These are phyloP conservation scores for Boletus rubescentipes DNA, from an alignment of 768 basidiomycete species.

Conservation along the genomic window DNA sequence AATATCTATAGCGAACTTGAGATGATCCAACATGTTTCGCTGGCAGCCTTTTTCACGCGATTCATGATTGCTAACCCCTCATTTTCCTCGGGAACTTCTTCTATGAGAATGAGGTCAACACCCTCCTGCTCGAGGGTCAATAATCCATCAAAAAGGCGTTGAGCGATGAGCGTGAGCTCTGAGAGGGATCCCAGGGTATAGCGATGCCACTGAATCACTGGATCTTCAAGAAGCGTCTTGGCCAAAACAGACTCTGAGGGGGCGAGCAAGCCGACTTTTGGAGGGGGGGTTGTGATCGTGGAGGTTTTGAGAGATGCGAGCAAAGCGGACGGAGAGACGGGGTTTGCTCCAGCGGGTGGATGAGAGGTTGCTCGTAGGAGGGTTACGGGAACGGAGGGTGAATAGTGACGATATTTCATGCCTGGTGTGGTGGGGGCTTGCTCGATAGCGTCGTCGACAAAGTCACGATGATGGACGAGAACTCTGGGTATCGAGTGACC, in stretches of 20 bases:
- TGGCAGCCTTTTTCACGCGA: conserved; percentile 85
- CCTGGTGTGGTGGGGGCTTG: conserved; percentile 90
- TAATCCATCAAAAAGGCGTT: conserved; percentile 83
- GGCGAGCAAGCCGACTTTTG: conserved; percentile 67
- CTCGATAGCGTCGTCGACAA: conserved; percentile 65
- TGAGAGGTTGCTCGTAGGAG: conserved; percentile 58
- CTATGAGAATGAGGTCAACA: conserved; percentile 81
- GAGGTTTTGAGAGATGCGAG: conserved; percentile 43
- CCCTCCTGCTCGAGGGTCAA: conserved; percentile 73
- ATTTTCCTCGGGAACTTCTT: conserved; percentile 74
- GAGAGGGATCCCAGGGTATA: conserved; percentile 50
- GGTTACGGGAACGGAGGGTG: conserved; percentile 83
- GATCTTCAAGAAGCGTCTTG: conserved; percentile 24
- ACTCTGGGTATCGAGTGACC: conserved; percentile 50
- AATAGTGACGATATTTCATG: conserved; percentile 99
- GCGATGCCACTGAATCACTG: conserved; percentile 53
- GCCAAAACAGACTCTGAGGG: conserved; percentile 54
- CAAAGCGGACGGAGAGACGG: conserved; percentile 36
- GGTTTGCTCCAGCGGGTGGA: conserved; percentile 37
- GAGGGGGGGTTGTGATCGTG: not conserved
- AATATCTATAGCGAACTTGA: conserved; percentile 11
- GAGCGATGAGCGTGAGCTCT: conserved; percentile 70
- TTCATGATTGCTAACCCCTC: conserved; percentile 97
- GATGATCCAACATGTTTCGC: conserved; percentile 42
- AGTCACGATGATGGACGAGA: conserved; percentile 80